Percentiles rank a stretch among this genome's conserved stretches.
These are phyloP conservation scores for Colletotrichum sp. DNA, from an alignment of 2,329 filamentous ascomycete species.

Conservation along the genomic window DNA sequence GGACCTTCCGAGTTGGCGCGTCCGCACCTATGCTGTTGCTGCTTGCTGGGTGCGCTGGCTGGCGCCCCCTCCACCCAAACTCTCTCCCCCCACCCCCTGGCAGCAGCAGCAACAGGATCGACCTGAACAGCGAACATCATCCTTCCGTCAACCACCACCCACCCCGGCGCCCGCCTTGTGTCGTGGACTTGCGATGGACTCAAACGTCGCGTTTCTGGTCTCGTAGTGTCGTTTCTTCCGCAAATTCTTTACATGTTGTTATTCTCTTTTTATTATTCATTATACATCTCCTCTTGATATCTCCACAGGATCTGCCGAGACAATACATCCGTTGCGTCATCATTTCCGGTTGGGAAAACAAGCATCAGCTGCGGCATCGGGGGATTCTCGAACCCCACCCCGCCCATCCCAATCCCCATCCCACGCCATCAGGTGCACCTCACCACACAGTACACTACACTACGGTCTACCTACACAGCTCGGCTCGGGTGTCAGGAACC, in stretches of 20 bases:
- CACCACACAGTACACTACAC: not conserved
- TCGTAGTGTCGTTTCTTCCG: not conserved
- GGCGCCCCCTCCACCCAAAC: not conserved
- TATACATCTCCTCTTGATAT: not conserved
- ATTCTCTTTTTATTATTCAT: too few species aligned
- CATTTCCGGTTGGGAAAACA: not conserved
- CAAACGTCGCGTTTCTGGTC: not conserved
- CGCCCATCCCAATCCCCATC: constrained; percentile 2
- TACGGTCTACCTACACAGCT: not conserved
- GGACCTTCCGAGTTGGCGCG: not conserved
- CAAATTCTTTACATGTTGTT: not conserved
- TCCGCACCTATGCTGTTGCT: not conserved
- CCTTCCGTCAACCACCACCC: not conserved
- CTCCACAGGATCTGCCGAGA: constrained; percentile 1
- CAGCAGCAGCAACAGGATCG: not conserved
- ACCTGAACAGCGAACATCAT: constrained; percentile 2
- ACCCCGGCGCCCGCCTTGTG: not conserved
- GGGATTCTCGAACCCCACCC: constrained; percentile 12
- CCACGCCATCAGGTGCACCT: constrained; percentile 3
- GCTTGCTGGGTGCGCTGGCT: not conserved
- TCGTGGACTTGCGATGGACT: constrained; percentile 4
- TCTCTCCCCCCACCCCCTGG: not conserved
- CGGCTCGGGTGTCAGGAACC: constrained; percentile 8
- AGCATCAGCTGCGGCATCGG: constrained; percentile 19
- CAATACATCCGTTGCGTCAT: constrained; percentile 16